These are phyloP conservation scores for Sporothrix mexicana DNA, from an alignment of 2,329 filamentous ascomycete species.

Conservation along the genomic window DNA sequence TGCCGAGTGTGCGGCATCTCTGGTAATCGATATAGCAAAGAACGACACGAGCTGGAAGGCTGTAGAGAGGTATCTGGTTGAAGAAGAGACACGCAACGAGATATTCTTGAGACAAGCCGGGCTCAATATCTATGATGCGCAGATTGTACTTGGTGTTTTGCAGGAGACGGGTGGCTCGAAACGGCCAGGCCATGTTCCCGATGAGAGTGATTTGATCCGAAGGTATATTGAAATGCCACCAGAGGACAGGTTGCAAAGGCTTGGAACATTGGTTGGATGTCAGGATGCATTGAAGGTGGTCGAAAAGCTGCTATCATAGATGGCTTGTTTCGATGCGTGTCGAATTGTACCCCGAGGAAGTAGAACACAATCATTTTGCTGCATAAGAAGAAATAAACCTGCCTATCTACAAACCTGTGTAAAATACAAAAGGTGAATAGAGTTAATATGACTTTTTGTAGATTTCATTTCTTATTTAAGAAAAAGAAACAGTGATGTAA, in stretches of 20 bases:
- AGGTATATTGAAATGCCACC: slow-evolving; percentile 63
- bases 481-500: too few species aligned
- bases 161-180: slow-evolving; percentile 32
- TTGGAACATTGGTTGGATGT: slow-evolving; percentile 61
- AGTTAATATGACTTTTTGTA: too few species aligned
- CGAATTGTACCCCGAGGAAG: too few species aligned
- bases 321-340: too few species aligned
- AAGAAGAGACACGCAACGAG: slow-evolving; percentile 71
- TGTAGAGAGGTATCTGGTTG: slow-evolving; percentile 47
- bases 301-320: slow-evolving; percentile 37
- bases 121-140: slow-evolving; percentile 74
- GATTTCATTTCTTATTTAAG: too few species aligned
- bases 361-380: too few species aligned
- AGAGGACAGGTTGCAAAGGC: slow-evolving; percentile 55
- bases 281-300: slow-evolving; percentile 58
- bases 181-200: too few species aligned
- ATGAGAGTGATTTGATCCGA: slow-evolving; percentile 50
- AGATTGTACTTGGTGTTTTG: slow-evolving; percentile 61
- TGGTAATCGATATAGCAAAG: slow-evolving; percentile 49
- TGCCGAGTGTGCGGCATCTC: slow-evolving; percentile 60
- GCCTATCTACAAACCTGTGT: too few species aligned
- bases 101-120: slow-evolving; percentile 68
- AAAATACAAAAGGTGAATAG: too few species aligned
- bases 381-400: too few species aligned
- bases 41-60: slow-evolving; percentile 45